Conservation (phyloP, 164 flowering plant species). For the Tetrastigma voinierianum region DNA sequence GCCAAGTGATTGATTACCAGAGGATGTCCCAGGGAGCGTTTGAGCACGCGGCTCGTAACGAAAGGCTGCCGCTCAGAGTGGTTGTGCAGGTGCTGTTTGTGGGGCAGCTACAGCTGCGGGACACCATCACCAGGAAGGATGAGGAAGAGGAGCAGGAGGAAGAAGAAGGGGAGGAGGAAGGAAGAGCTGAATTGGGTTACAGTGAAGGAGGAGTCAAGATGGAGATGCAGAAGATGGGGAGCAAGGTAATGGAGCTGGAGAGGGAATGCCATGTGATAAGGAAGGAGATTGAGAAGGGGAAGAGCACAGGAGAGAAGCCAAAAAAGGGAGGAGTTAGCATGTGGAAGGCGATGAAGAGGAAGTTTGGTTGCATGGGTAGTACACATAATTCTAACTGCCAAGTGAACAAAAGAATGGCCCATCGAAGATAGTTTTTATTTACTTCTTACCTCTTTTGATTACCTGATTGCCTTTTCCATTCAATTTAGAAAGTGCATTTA, state of each 20-base stretch:
- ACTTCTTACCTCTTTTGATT: too few species aligned
- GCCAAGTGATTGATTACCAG: slow-evolving; percentile 58
- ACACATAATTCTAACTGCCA: slow-evolving; percentile 41
- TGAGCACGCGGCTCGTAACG: slow-evolving; percentile 71
- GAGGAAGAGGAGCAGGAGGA: slow-evolving; percentile 10
- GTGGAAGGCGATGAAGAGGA: slow-evolving; percentile 79
- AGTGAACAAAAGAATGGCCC: slow-evolving; percentile 36
- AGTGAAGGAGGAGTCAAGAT: slow-evolving; percentile 12
- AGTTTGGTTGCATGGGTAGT: slow-evolving; percentile 55
- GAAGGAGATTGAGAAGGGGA: slow-evolving; percentile 41
- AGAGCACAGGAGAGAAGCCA: slow-evolving; percentile 20
- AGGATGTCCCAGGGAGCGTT: slow-evolving; percentile 59
- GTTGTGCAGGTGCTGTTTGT: slow-evolving; percentile 63
- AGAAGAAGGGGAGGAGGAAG: slow-evolving; percentile 12
- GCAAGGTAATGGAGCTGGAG: slow-evolving; percentile 50
- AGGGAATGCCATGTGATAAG: slow-evolving; percentile 46
- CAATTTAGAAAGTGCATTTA: too few species aligned
- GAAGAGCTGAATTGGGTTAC: slow-evolving; percentile 4
- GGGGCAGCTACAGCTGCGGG: slow-evolving; percentile 57
- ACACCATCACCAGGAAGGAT: slow-evolving; percentile 28
- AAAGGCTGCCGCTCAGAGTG: slow-evolving; percentile 57
- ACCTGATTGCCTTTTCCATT: too few species aligned
- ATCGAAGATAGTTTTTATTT: too few species aligned
- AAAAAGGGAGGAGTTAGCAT: slow-evolving; percentile 26
- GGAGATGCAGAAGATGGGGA: slow-evolving; percentile 47